A percentile compares a stretch with the other conserved stretches of the same genome.
Conservation (phyloP, 2,329 filamentous ascomycete species). For the Lasiodiplodia theobromae region DNA sequence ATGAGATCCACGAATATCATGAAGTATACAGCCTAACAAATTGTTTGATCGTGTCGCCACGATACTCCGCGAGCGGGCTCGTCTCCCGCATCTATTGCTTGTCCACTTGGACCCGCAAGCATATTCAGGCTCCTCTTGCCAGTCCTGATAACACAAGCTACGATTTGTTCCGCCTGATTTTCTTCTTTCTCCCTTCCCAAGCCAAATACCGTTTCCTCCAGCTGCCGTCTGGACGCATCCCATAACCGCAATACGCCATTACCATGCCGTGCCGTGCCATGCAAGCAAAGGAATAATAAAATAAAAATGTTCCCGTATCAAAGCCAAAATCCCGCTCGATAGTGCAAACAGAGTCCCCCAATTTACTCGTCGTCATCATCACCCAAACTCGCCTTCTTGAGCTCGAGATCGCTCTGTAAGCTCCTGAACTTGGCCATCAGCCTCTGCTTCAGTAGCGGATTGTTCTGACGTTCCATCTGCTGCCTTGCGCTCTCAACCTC, state of each 20-base stretch:
- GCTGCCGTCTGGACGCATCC: background rate
- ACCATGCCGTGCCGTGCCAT: background rate
- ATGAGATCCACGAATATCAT: background rate
- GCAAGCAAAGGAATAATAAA: background rate
- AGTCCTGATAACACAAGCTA: too few relatives aligned
- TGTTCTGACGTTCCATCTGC: conserved; percentile 53
- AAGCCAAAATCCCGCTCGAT: background rate
- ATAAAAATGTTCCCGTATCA: background rate
- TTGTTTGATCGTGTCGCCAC: background rate
- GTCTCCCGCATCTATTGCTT: background rate
- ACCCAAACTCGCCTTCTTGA: conserved; percentile 55
- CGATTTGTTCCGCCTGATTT: background rate
- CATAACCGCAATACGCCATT: background rate
- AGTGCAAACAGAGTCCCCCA: background rate
- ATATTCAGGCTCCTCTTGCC: background rate
- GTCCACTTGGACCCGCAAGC: background rate
- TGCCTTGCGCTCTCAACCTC: conserved; percentile 54
- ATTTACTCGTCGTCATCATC: conserved; percentile 25
- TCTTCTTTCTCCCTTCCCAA: background rate
- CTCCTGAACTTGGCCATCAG: conserved; percentile 57
- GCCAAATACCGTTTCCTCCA: background rate
- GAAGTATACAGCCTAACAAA: background rate
- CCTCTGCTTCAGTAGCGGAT: conserved; percentile 58
- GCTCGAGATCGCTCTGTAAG: conserved; percentile 60
- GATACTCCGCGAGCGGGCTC: background rate